Evolutionary conservation across 257 asterid species (phyloP), one percentile per base, ranked within the genome.

Genomic region (Cynanchum wilfordii): DNA sequence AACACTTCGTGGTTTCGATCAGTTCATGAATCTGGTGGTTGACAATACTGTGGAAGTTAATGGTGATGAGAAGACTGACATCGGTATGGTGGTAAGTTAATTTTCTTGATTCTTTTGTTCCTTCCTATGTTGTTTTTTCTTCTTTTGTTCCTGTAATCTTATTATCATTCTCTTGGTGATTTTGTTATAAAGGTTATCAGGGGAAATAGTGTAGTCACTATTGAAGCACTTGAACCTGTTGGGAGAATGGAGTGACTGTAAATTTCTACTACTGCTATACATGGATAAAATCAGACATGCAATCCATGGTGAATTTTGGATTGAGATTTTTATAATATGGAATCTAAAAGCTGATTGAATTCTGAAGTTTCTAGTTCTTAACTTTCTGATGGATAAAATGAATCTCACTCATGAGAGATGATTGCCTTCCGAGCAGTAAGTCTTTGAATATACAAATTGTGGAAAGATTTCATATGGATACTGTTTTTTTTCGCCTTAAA

Each of bases 21-120:
- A 88, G 84, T 92, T 88, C 78, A 92, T 90, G 98, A 90, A 92
- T 84, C 67, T 91, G 76, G 92, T 91, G 76, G 78, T 87, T 52
- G 97, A 89, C 84, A 86, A 91, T 77, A 91, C 97, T 0, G 88
- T 91, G 19, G 96, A 88, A 84, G 95, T 91, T 63, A 91, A 87
- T 81, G 99, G 99, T 76, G 81, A 86, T 17, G 99, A 89, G 78
- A 89, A 87, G 80, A 91, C 78, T 15, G 97, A 94, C 25, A 94
- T 94, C 29, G 99, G 99, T 80, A 93, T 89, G 96, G 97, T 93
- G 93, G 98, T 90, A 66, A 83, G 97, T 88, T 66, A 19, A 9
- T 56, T 29, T 27, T 42, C 2, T 62, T 63, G n/a, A 38, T 36
- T 49, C 10, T 58, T 47, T 40, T 15, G 11, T 6, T 6, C 33